A percentile compares a stretch with the other conserved stretches of the same genome.
phyloP scores from a whole-genome alignment of 495 filamentous ascomycete genomes.

The Ramalina intermedia region DNA sequence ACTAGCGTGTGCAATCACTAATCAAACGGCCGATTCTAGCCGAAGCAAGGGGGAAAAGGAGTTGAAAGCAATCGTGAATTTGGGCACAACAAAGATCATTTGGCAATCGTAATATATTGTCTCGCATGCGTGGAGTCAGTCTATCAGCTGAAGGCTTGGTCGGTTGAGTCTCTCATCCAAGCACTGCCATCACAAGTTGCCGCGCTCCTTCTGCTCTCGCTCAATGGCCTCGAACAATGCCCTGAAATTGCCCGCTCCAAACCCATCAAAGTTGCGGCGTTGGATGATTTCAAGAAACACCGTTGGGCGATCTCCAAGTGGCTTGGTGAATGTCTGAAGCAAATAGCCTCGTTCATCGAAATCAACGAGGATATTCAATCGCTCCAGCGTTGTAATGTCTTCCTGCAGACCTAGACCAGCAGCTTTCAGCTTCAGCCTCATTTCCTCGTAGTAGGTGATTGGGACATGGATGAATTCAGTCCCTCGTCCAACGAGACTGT shows the following conservation, averaged over 20 bases:
- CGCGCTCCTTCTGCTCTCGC: constrained; percentile 51
- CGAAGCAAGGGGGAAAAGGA: no score
- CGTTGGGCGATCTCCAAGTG: constrained; percentile 55
- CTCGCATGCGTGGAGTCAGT: no score
- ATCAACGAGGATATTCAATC: constrained; percentile 72
- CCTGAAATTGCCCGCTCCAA: constrained; percentile 88
- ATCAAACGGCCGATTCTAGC: no score
- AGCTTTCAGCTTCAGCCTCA: constrained; percentile 49
- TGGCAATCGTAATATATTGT: no score
- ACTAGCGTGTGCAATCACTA: no score
- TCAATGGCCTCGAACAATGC: constrained; percentile 86
- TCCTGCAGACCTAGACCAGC: constrained; percentile 45
- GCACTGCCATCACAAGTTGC: constrained; percentile 2
- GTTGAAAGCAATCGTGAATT: no score
- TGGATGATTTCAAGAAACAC: constrained; percentile 94
- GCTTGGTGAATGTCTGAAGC: constrained; percentile 79
- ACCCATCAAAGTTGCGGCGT: constrained; percentile 70
- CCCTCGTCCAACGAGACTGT: constrained; percentile 59
- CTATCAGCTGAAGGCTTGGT: no score
- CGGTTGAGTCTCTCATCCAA: no score
- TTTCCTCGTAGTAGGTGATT: constrained; percentile 61
- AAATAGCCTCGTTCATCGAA: constrained; percentile 84
- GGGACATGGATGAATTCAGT: constrained; percentile 85
- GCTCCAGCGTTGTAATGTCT: constrained; percentile 57
- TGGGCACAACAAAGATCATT: no score